phyloP scores from a whole-genome alignment of 2,329 filamentous ascomycete species.

The Neofusicoccum umdonicola region DNA sequence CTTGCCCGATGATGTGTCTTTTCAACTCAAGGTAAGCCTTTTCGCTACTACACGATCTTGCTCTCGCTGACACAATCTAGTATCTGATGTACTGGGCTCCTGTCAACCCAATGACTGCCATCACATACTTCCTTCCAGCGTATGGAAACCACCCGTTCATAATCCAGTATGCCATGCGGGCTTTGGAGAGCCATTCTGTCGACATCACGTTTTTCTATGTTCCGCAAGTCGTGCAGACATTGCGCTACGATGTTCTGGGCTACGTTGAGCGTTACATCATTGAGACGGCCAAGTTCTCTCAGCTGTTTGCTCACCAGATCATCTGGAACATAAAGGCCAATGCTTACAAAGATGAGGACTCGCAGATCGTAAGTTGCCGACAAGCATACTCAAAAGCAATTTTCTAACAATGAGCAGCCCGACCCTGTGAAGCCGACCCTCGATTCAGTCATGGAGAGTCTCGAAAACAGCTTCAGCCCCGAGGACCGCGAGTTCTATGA shows the following conservation, averaged over 20 bases:
- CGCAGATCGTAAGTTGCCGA: constrained; percentile 64
- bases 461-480: constrained; percentile 77
- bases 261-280: constrained; percentile 97
- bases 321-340: constrained; percentile 99
- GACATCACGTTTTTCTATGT: constrained; percentile 99
- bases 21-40: constrained; percentile 65
- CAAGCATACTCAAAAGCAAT: neutral
- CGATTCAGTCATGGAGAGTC: constrained; percentile 80
- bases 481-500: constrained; percentile 86
- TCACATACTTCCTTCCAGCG: constrained; percentile 87
- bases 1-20: constrained; percentile 74
- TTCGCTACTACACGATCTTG: too few relatives aligned
- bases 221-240: constrained; percentile 92
- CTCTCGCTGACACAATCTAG: constrained; percentile 24
- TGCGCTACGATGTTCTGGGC: constrained; percentile 88
- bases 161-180: constrained; percentile 94
- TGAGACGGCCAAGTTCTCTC: constrained; percentile 96
- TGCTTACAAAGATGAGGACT: constrained; percentile 95
- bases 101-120: constrained; percentile 87
- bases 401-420: constrained; percentile 52
- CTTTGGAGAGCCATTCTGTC: constrained; percentile 89
- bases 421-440: constrained; percentile 91
- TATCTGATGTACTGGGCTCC: constrained; percentile 92
- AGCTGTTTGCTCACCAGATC: constrained; percentile 97
- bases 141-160: constrained; percentile 91